Base-by-base conservation (phyloP, 1,284 basidiomycete genomes). In the Pseudozyma pruni region DNA sequence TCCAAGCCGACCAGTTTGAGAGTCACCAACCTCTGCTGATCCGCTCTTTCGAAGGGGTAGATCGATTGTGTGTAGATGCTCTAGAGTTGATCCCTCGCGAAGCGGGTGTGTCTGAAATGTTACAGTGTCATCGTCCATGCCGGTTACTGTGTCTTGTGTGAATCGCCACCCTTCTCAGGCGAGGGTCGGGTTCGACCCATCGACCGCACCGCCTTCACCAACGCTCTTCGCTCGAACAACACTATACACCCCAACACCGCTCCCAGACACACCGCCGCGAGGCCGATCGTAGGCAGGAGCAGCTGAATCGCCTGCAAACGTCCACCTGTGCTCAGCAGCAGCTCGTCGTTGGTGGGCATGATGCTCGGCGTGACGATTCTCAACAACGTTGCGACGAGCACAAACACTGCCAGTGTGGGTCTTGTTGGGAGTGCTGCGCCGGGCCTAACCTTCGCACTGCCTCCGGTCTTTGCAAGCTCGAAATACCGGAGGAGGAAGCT, bases 401-500 rank as follows among this genome's bases (percentile, higher is more conserved):
- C 38, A 16, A 71, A 58, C 6, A 41, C 16, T 3, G 19, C 51
- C 16, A 71, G 10, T 7, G 58, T 61, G 2, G 40, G 31, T 3
- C 19, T n/a, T 0, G 17, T 25, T 0, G 62, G 62, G 4, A 66
- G 32, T 8, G 58, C 60, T 4, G 68, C 39, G 10, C 42, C 9
- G 4, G 44, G 48, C 3, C 34, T 10, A 0, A 66, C 8, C 22
- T 41, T 17, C 13, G 20, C 8, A 33, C 16, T 19, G 33, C 35
- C 17, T 11, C 23, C 13, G 8, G 4, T 38, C 27, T 17, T 19
- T 2, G 61, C 54, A 9, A 35, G 23, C 9, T 19, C 13, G 11
- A 72, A 64, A 16, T 66, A 73, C 11, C 1, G 8, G 4, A 56
- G 9, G 9, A 68, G 2, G 40, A 69, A 76, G 1, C 10, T 4